These are phyloP conservation scores for Mallotus nudiflorus DNA, from an alignment of 345 rosid species.

Conservation along the genomic window DNA sequence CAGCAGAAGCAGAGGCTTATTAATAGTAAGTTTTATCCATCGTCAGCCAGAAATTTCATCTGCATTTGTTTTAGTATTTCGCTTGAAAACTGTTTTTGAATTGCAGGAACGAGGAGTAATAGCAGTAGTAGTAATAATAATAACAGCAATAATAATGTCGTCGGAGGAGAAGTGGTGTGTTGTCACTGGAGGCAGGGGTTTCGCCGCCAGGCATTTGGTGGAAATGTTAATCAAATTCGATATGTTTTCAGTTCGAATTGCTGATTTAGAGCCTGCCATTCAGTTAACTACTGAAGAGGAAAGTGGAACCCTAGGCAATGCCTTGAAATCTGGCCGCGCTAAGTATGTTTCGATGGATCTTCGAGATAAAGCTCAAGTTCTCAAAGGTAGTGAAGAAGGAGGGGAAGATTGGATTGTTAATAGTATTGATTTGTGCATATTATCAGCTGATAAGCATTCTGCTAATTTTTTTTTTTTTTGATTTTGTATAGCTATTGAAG, in stretches of 20 bases:
- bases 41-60: background rate
- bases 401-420: too few species aligned
- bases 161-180: constrained; percentile 67
- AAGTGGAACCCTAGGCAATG: constrained; percentile 60
- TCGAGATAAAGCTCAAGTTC: constrained; percentile 66
- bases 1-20: too few species aligned
- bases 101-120: background rate
- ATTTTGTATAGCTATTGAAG: constrained; percentile 53
- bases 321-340: constrained; percentile 67
- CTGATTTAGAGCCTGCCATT: constrained; percentile 63
- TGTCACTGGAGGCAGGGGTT: constrained; percentile 95
- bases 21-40: background rate
- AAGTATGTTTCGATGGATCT: constrained; percentile 68
- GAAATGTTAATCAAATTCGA: constrained; percentile 64
- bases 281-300: constrained; percentile 58
- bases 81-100: background rate
- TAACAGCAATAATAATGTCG: constrained; percentile 20
- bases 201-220: constrained; percentile 83
- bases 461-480: background rate
- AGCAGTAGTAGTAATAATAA: too few species aligned
- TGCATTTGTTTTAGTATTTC: background rate
- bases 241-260: constrained; percentile 61
- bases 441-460: too few species aligned
- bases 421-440: too few species aligned
- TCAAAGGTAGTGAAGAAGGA: constrained; percentile 72